These are phyloP conservation scores for Heritiera fomes DNA, from an alignment of 345 rosid genomes.

Conservation along the genomic window DNA sequence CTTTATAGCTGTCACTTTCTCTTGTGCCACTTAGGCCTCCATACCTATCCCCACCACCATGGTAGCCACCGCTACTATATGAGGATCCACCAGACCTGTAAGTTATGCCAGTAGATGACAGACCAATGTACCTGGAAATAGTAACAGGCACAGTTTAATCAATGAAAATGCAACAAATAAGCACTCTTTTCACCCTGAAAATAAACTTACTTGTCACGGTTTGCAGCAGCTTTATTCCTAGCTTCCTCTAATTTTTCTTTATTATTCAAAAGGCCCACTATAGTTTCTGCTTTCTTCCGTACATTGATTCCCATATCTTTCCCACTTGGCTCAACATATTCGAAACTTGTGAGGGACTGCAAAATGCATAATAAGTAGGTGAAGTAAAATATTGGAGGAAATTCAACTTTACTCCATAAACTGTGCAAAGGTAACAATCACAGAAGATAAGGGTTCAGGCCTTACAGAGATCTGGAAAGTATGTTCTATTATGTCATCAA, in stretches of 20 bases:
- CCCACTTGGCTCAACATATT: constrained; percentile 92
- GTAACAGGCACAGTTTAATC: constrained; percentile 20
- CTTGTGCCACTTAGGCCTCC: constrained; percentile 48
- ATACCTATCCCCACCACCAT: constrained; percentile 51
- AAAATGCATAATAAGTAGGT: constrained; percentile 32
- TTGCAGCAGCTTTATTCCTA: constrained; percentile 83
- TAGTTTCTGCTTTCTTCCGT: constrained; percentile 91
- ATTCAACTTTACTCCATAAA: constrained; percentile 17
- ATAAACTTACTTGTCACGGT: constrained; percentile 84
- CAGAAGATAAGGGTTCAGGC: constrained; percentile 19
- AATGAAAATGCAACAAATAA: constrained; percentile 10
- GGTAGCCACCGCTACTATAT: constrained; percentile 49
- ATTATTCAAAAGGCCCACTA: constrained; percentile 66
- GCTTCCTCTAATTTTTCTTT: constrained; percentile 88
- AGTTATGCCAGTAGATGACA: constrained; percentile 79
- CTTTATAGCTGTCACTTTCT: constrained; percentile 54
- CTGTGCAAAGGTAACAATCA: not conserved
- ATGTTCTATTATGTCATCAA: constrained; percentile 95
- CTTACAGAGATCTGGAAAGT: constrained; percentile 95
- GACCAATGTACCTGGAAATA: constrained; percentile 74
- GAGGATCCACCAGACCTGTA: constrained; percentile 70
- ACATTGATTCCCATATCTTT: constrained; percentile 92
- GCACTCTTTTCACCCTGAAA: constrained; percentile 1
- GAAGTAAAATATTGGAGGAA: constrained; percentile 27
- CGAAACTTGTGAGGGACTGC: constrained; percentile 93